A percentile compares a stretch with the other conserved stretches of the same genome.
Evolutionary conservation across 1,284 basidiomycete species (phyloP).

Genomic region (Sporisorium sorghi): DNA sequence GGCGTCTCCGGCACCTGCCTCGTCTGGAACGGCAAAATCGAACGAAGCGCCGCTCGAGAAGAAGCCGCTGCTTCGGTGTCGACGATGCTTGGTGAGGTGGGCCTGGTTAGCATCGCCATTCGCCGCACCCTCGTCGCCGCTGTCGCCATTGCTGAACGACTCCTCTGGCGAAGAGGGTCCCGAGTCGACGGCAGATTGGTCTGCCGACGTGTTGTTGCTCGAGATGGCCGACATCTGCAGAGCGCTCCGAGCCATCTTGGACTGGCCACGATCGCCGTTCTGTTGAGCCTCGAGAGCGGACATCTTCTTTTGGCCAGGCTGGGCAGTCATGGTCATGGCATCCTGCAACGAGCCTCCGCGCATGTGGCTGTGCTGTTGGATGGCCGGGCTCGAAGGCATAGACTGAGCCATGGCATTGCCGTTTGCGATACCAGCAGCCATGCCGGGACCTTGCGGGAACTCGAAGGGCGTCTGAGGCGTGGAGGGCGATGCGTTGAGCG

Average conservation of each 20-base stretch:
- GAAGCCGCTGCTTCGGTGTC: slow-evolving; percentile 52
- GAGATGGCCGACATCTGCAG: slow-evolving; percentile 51
- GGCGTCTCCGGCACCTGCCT: slow-evolving; percentile 24
- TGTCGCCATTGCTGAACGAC: slow-evolving; percentile 50
- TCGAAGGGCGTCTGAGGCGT: slow-evolving; percentile 54
- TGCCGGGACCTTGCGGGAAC: slow-evolving; percentile 31
- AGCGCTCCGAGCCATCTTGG: slow-evolving; percentile 40
- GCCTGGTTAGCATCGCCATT: slow-evolving; percentile 15
- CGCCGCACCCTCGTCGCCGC: slow-evolving; percentile 34
- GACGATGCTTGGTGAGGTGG: slow-evolving; percentile 45
- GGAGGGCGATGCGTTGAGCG: slow-evolving; percentile 42
- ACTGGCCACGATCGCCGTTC: slow-evolving; percentile 15
- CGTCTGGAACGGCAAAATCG: slow-evolving; percentile 35
- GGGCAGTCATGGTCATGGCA: slow-evolving; percentile 46
- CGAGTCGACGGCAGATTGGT: slow-evolving; percentile 47
- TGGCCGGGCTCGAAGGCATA: slow-evolving; percentile 46
- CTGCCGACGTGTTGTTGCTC: slow-evolving; percentile 28
- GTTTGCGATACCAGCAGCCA: slow-evolving; percentile 18
- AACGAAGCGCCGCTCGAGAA: slow-evolving; percentile 54
- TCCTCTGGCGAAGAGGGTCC: slow-evolving; percentile 51
- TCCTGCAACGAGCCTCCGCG: slow-evolving; percentile 47
- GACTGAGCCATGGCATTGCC: slow-evolving; percentile 25
- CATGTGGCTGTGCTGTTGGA: slow-evolving; percentile 38
- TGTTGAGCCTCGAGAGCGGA: slow-evolving; percentile 3
- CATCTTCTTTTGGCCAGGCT: slow-evolving; percentile 20